Base-by-base conservation (phyloP, 176 grass and related monocot species). In the Rhipidocladum racemiflorum region DNA sequence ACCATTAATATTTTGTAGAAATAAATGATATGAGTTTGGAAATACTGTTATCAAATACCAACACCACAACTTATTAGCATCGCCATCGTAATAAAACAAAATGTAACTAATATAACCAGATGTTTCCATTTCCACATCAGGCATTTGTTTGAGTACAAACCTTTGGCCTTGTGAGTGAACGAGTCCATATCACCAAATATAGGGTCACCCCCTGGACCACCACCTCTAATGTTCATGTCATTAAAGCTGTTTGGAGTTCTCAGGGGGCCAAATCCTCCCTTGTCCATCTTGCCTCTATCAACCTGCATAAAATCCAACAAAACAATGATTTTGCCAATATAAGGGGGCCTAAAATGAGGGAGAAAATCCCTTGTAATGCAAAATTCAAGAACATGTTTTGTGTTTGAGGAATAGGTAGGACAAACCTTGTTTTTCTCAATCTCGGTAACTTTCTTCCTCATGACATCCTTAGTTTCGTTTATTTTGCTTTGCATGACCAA, bases 341-440 rank as follows among this genome's bases (percentile, higher is more conserved):
- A 64, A 24, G 44, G 16, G 10, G 16, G 15, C 1, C 38, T 32
- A 73, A 10, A 71, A 50, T 20, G 3, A 55, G 6, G 15, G 55
- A 9, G 15, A 68, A 75, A 34, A 44, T 51, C 14, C 11, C 64
- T 4, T 23, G 75, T 28, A 34, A 14, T 17, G 29, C 0, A 45
- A 48, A 46, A 73, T 57, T 67, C 15, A 68, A 68, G 54, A 85
- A 11, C 43, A 59, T 54, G 20, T 16, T 49, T 68, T 72, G 2
- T 65, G 61, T 57, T 64, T 38, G 39, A 39, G 17, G 60, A 53
- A 57, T 62, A 62, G 28, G 35, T 71, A 77, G 23, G 18, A 40
- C 39, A 40, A 75, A 94, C 94, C 91, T 90, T 97, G 85, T 78
- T 97, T 89, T 94, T 97, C 72, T 97, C 94, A 85, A 97, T 92